Base-by-base conservation (phyloP, 2,329 filamentous ascomycete species). In the Pleomassaria siparia region DNA sequence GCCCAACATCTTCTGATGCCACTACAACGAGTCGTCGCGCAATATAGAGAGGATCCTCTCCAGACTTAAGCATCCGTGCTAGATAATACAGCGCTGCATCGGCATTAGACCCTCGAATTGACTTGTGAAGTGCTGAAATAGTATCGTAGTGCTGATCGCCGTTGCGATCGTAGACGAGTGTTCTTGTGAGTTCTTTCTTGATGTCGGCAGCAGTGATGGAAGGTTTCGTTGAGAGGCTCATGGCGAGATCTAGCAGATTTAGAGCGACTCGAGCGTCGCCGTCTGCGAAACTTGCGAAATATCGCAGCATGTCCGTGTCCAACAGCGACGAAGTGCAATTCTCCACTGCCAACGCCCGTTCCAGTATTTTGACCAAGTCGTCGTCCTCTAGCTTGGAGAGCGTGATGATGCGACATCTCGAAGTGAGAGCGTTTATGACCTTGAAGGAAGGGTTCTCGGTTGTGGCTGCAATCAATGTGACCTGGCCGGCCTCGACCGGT, bases 141-240 rank as follows among this genome's bases (percentile, higher is more conserved):
- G 89, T 94, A 67, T 99, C 92, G 75, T 97, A 99, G 73, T 97
- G 94, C 68, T 96, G 90, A 71, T 99, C 94, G 43, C 94, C 92
- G 0, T 88, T 89, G 45, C 94, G 85, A 71, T 99, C 94, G 72
- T 97, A 97, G 12, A 97, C 91, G 1, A 97, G 78, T 0, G 92
- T 97, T 66, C 91, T 91, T 2, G 92, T 97, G 9, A 99, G 78
- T 2, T 88, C 82, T 1, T 84, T 77, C 66, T 96, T 96, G 66
- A 99, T 83, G 49, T 84, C 82, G 5, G 87, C 84, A 53, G 86
- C 83, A 0, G 89, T 94, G 54, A 87, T 84, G 9, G 77, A 76
- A 0, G 80, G 76, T 6, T 81, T 80, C 25, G 75, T 79, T 2
- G 87, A 85, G 0, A 96, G 77, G 28, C 88, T 89, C 60, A 97